These are phyloP conservation scores for Exsudoporus frostii DNA, from an alignment of 768 basidiomycete genomes.

Conservation along the genomic window DNA sequence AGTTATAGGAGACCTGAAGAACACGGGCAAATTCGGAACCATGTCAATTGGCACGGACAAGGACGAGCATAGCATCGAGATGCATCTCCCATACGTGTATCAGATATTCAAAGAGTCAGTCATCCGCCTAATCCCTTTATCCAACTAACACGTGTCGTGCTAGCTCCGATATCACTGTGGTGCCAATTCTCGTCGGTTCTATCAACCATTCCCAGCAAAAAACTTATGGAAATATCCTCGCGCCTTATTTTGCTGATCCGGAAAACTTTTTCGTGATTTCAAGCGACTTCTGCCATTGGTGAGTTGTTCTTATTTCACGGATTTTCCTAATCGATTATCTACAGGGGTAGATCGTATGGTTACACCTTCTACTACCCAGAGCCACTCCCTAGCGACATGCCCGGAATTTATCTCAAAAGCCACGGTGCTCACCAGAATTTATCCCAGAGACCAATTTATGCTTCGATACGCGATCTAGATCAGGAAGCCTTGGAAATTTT, in stretches of 20 bases:
- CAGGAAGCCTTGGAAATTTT: conserved; percentile 80
- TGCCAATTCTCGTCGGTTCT: conserved; percentile 89
- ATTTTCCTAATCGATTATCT: neutral
- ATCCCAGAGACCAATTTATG: conserved; percentile 63
- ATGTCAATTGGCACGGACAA: conserved; percentile 75
- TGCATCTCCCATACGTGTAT: conserved; percentile 91
- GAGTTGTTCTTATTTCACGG: conserved; percentile 17
- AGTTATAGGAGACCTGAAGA: conserved; percentile 18
- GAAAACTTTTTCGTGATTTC: conserved; percentile 89
- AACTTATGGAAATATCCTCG: conserved; percentile 66
- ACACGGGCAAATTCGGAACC: conserved; percentile 50
- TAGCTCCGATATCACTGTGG: conserved; percentile 74
- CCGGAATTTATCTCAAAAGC: conserved; percentile 51
- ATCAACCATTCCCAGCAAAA: conserved; percentile 59
- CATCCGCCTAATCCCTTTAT: neutral
- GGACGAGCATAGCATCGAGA: conserved; percentile 95
- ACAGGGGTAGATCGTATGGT: conserved; percentile 79
- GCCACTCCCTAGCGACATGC: conserved; percentile 43
- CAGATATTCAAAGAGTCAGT: conserved; percentile 79
- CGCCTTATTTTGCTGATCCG: conserved; percentile 72
- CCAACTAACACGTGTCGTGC: neutral
- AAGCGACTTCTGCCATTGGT: conserved; percentile 99
- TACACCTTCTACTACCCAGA: conserved; percentile 87
- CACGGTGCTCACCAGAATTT: conserved; percentile 37
- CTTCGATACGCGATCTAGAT: conserved; percentile 82